phyloP scores from a whole-genome alignment of 805 yeast species.

The Myxozyma sirexii region DNA sequence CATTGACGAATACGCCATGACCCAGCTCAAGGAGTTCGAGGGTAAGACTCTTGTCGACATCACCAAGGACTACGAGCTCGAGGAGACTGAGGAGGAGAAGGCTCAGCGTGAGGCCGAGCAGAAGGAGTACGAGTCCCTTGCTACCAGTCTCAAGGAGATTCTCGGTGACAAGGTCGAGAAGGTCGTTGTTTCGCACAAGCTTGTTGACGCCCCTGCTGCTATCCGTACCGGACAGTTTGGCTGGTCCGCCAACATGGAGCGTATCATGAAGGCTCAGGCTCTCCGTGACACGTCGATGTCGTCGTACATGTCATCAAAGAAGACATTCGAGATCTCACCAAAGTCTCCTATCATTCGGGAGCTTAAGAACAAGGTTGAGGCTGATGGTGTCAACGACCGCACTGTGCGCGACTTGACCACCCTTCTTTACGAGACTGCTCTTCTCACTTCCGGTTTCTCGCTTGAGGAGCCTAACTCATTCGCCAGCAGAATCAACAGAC shows the following conservation, averaged over 20 bases:
- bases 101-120: conserved; percentile 88
- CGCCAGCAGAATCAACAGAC: conserved; percentile 97
- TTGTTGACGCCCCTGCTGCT: conserved; percentile 99
- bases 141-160: conserved; percentile 94
- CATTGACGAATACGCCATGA: conserved; percentile 99
- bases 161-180: conserved; percentile 99
- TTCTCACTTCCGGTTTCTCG: conserved; percentile 97
- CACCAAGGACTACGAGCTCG: conserved; percentile 97
- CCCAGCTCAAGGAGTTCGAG: conserved; percentile 98
- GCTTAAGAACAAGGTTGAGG: conserved; percentile 93
- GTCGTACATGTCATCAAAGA: conserved; percentile 99
- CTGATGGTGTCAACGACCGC: conserved; percentile 97
- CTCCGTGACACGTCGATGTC: conserved; percentile 98
- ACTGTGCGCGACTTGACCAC: conserved; percentile 97
- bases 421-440: conserved; percentile 94
- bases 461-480: conserved; percentile 98
- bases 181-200: conserved; percentile 96
- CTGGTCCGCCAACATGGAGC: conserved; percentile 99
- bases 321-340: conserved; percentile 98
- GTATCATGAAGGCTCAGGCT: conserved; percentile 99
- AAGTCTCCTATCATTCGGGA: conserved; percentile 92
- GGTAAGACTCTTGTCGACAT: conserved; percentile 98
- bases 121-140: conserved; percentile 88
- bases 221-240: conserved; percentile 99
- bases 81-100: conserved; percentile 98